phyloP scores from a whole-genome alignment of 345 rosid species.

The Lagerstroemia speciosa region DNA sequence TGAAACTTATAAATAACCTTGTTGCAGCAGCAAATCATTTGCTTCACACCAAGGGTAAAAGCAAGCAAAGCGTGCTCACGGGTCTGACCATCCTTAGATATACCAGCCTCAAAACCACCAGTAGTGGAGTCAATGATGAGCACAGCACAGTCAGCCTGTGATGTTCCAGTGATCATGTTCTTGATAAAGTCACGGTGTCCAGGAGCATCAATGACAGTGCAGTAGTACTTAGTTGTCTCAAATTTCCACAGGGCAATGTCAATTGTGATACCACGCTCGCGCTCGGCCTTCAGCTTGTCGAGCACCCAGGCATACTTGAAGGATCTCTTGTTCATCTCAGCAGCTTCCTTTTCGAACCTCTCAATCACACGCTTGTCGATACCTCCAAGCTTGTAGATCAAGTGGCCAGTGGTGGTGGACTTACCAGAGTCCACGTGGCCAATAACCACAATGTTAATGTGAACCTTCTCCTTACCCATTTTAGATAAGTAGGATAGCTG shows the following conservation, averaged over 20 bases:
- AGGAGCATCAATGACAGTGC: no score
- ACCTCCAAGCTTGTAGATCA: constrained; percentile 75
- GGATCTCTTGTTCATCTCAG: constrained; percentile 75
- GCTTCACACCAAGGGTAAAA: constrained; percentile 60
- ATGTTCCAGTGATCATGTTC: no score
- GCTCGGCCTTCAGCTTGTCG: constrained; percentile 77
- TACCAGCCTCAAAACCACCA: constrained; percentile 80
- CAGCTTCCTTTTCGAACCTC: constrained; percentile 72
- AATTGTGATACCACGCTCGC: constrained; percentile 84
- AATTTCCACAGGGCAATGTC: no score
- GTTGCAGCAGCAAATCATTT: constrained; percentile 72
- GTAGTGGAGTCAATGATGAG: constrained; percentile 72
- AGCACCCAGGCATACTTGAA: constrained; percentile 73
- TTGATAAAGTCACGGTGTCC: no score
- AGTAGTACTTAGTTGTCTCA: no score
- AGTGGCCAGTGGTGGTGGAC: no score
- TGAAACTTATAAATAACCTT: constrained; percentile 21
- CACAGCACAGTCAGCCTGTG: no score
- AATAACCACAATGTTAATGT: constrained; percentile 7
- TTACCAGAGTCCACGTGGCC: constrained; percentile 14
- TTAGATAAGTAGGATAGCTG: neutral
- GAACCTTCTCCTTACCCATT: constrained; percentile 6
- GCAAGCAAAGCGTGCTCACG: constrained; percentile 64
- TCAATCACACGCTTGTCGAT: constrained; percentile 74
- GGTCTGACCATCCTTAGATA: constrained; percentile 79